Evolutionary conservation across 345 rosid species (phyloP).

Genomic region (Eucalyptus dawsonii): DNA sequence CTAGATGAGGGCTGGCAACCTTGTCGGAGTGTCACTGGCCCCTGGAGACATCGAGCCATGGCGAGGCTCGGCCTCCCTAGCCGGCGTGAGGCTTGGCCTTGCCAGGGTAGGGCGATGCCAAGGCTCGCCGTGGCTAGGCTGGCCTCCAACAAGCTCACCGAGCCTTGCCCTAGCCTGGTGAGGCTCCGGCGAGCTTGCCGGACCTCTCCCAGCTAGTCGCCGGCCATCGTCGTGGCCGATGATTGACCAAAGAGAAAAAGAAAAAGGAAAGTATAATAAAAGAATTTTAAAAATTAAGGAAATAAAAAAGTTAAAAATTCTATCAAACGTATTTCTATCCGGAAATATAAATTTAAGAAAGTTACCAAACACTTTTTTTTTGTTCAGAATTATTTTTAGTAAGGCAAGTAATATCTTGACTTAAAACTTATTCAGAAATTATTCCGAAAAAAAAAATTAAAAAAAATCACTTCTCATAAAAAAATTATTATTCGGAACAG

Average conservation of each 20-base stretch:
- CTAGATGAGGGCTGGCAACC: accelerated
- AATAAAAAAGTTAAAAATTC: too few relatives aligned
- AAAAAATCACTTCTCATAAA: too few relatives aligned
- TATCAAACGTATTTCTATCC: accelerated
- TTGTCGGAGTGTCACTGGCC: accelerated
- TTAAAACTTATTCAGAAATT: too few relatives aligned
- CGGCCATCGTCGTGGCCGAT: accelerated
- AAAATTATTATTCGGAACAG: accelerated
- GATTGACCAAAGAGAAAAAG: too few relatives aligned
- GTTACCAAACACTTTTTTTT: accelerated
- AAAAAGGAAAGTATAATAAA: too few relatives aligned
- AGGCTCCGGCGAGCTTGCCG: too few relatives aligned
- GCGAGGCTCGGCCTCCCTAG: accelerated
- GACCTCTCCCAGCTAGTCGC: accelerated
- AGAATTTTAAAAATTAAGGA: too few relatives aligned
- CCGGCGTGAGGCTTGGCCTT: accelerated
- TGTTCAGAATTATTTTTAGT: too few relatives aligned
- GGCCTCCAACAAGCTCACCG: accelerated
- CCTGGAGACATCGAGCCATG: accelerated
- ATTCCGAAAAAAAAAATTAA: accelerated
- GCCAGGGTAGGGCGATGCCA: accelerated
- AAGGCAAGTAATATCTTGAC: too few relatives aligned
- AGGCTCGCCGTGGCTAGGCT: too few relatives aligned
- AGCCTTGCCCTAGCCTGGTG: too few relatives aligned
- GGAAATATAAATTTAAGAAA: accelerated